A percentile compares a stretch with the other conserved stretches of the same genome.
Evolutionary conservation across 2,329 filamentous ascomycete genomes (phyloP).

Genomic region (Teratosphaeria epicoccoides): DNA sequence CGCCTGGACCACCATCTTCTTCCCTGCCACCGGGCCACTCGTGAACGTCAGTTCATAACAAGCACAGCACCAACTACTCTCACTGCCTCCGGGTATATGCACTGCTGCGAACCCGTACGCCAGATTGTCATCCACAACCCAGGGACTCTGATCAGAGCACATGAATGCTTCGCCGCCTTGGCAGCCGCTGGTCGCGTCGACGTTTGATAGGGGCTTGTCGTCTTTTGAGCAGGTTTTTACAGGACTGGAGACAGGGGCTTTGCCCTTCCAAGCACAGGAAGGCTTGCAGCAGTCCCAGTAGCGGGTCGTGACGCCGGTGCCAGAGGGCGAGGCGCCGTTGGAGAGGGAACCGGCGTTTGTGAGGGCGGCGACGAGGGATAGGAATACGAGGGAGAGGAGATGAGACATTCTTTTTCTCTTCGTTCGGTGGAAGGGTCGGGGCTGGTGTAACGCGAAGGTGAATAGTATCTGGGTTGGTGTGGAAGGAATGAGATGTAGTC

Average conservation of each 20-base stretch:
- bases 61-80: conserved; percentile 55
- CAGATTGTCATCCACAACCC: conserved; percentile 47
- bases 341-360: conserved; percentile 13
- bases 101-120: conserved; percentile 58
- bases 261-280: conserved; percentile 50
- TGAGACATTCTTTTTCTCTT: conserved; percentile 8
- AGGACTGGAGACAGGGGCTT: conserved; percentile 41
- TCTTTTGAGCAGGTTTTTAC: conserved; percentile 45
- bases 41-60: conserved; percentile 55
- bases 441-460: background rate
- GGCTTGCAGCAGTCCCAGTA: conserved; percentile 61
- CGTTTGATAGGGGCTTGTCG: conserved; percentile 44
- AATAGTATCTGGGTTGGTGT: conserved; percentile 7
- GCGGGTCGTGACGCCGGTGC: conserved; percentile 25
- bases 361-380: conserved; percentile 17
- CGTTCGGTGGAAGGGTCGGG: background rate
- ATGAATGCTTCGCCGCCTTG: conserved; percentile 48
- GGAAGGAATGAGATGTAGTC: conserved; percentile 1
- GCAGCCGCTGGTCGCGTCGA: conserved; percentile 43
- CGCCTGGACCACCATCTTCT: conserved; percentile 54
- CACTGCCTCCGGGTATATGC: conserved; percentile 43
- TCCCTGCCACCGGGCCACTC: conserved; percentile 44
- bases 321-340: conserved; percentile 16
- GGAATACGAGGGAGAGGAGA: conserved; percentile 13
- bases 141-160: conserved; percentile 53